phyloP scores from a whole-genome alignment of 495 filamentous ascomycete species.

The Talaromyces ruber region DNA sequence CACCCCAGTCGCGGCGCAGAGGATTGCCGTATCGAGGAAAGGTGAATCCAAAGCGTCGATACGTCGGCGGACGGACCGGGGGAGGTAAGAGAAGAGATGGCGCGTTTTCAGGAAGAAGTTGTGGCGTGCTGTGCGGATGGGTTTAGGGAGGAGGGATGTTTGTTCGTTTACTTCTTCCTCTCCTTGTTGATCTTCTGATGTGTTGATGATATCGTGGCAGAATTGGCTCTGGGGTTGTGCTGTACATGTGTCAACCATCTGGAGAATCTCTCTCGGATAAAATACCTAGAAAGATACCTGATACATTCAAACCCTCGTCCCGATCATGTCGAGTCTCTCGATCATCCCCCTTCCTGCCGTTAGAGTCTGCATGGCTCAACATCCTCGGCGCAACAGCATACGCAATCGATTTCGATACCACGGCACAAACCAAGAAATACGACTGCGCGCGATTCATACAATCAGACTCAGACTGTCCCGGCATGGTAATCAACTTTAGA shows the following conservation, averaged over 20 bases:
- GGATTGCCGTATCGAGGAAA: constrained; percentile 57
- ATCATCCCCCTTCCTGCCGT: constrained; percentile 14
- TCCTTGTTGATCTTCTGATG: constrained; percentile 13
- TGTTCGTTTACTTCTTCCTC: constrained; percentile 33
- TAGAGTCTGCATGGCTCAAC: constrained; percentile 25
- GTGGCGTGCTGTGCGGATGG: constrained; percentile 13
- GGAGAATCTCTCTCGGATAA: not conserved
- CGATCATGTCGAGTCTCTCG: not conserved
- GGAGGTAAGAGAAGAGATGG: constrained; percentile 9
- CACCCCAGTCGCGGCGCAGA: constrained; percentile 55
- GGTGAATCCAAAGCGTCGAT: constrained; percentile 14
- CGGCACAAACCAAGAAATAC: constrained; percentile 61
- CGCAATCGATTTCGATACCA: constrained; percentile 52
- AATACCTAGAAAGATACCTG: not conserved
- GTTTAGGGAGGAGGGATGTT: constrained; percentile 39
- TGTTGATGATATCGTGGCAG: not conserved
- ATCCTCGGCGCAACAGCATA: constrained; percentile 57
- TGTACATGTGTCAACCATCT: not conserved
- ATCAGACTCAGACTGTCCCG: constrained; percentile 35
- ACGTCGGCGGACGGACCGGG: constrained; percentile 8
- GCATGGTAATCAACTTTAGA: constrained; percentile 41
- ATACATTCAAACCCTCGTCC: not conserved
- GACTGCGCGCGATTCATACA: constrained; percentile 58
- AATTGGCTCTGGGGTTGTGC: not conserved
- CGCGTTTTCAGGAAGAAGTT: constrained; percentile 11